Evolutionary conservation across 1,284 basidiomycete genomes (phyloP).

Genomic region (Cryptococcus amylolentus): DNA sequence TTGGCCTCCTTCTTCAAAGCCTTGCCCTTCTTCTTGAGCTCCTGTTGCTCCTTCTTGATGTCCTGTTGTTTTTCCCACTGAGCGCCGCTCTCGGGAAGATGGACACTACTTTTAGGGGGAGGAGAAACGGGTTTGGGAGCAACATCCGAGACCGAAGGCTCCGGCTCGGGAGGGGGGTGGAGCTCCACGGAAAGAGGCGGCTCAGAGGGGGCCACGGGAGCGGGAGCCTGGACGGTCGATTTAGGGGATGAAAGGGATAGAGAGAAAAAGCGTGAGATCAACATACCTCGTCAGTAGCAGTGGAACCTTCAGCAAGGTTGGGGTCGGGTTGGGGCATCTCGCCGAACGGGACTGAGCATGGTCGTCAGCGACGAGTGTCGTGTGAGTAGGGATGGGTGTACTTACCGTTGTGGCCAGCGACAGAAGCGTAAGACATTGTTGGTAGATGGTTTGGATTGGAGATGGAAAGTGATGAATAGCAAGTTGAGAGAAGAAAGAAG

Average conservation of each 20-base stretch:
- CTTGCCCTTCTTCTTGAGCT: constrained; percentile 54
- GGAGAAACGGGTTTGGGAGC: constrained; percentile 27
- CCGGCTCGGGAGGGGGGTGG: constrained; percentile 22
- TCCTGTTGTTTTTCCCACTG: constrained; percentile 21
- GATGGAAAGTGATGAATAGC: constrained; percentile 1
- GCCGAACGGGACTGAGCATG: constrained; percentile 38
- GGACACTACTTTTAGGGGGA: constrained; percentile 24
- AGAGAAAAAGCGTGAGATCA: not conserved
- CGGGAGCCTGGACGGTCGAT: constrained; percentile 27
- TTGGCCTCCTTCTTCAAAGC: constrained; percentile 55
- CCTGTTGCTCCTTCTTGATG: constrained; percentile 54
- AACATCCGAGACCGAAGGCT: constrained; percentile 30
- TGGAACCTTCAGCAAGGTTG: constrained; percentile 40
- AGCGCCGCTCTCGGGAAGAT: constrained; percentile 28
- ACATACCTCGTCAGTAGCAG: not conserved
- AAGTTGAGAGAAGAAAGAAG: not conserved
- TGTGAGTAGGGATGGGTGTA: not conserved
- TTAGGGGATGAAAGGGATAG: not conserved
- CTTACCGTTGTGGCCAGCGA: constrained; percentile 44
- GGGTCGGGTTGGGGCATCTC: constrained; percentile 47
- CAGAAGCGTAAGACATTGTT: constrained; percentile 43
- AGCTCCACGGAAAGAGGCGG: constrained; percentile 20
- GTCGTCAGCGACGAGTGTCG: not conserved
- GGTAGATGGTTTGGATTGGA: constrained; percentile 4
- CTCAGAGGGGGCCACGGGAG: constrained; percentile 19